These are phyloP conservation scores for Mycosphaerella arachidis DNA, from an alignment of 2,329 filamentous ascomycete genomes.

Conservation along the genomic window DNA sequence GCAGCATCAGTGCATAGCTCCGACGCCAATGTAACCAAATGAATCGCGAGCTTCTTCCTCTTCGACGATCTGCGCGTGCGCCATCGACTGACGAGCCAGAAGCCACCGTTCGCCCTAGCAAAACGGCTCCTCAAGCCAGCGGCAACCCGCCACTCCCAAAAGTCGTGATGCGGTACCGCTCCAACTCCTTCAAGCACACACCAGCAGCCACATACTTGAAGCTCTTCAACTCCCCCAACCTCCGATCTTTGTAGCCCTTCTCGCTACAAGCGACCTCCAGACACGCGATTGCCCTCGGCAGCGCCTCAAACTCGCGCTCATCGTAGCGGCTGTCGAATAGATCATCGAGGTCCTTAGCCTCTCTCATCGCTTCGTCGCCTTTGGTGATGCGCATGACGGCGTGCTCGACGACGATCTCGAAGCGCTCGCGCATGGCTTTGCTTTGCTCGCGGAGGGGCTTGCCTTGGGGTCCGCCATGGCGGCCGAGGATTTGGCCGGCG, in stretches of 20 bases:
- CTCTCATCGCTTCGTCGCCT: conserved; percentile 32
- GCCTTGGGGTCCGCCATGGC: conserved; percentile 34
- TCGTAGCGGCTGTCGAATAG: conserved; percentile 23
- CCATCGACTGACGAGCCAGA: too few species aligned
- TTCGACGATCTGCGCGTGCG: too few species aligned
- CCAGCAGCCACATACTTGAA: conserved; percentile 52
- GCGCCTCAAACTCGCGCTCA: conserved; percentile 37
- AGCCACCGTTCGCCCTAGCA: too few species aligned
- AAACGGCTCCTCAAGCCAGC: background rate
- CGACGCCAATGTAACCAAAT: too few species aligned
- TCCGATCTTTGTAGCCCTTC: conserved; percentile 29
- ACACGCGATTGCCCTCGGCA: conserved; percentile 50
- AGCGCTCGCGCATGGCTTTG: conserved; percentile 38
- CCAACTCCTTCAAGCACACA: conserved; percentile 48
- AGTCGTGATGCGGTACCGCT: conserved; percentile 29
- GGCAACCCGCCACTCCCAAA: conserved; percentile 9
- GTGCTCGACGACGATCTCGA: conserved; percentile 39
- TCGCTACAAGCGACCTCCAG: conserved; percentile 41
- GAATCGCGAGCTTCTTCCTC: too few species aligned
- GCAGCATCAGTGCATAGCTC: too few species aligned
- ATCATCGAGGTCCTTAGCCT: conserved; percentile 23
- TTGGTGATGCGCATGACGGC: conserved; percentile 43
- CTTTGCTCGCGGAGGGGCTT: conserved; percentile 34
- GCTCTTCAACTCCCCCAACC: conserved; percentile 40
- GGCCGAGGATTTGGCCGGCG: conserved; percentile 54